Percentiles rank a stretch among this genome's conserved stretches.
Conservation (phyloP, 2,329 filamentous ascomycete genomes). For the Clonostachys rhizophaga region DNA sequence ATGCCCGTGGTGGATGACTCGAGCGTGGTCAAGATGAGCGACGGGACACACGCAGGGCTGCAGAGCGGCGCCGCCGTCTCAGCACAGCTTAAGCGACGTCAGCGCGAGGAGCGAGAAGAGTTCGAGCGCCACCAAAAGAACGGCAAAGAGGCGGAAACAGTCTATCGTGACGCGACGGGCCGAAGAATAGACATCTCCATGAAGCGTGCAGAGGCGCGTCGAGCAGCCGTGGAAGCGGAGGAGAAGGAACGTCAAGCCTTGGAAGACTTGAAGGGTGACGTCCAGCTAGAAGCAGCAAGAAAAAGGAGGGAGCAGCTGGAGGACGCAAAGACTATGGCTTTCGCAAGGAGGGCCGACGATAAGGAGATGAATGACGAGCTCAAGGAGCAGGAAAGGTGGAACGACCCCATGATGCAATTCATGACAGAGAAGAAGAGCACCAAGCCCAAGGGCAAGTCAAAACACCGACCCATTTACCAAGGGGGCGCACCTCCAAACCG, state of each 20-base stretch:
- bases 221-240: conserved; percentile 59
- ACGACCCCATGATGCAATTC: conserved; percentile 87
- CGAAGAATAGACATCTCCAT: conserved; percentile 90
- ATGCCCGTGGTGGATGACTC: conserved; percentile 40
- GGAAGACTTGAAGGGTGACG: conserved; percentile 76
- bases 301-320: conserved; percentile 63
- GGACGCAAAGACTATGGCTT: conserved; percentile 76
- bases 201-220: conserved; percentile 82
- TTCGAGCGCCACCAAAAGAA: conserved; percentile 38
- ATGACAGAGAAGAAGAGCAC: conserved; percentile 44
- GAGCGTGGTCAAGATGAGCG: conserved; percentile 68
- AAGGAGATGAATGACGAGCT: conserved; percentile 80
- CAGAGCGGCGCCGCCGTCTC: conserved; percentile 79
- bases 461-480: conserved; percentile 63
- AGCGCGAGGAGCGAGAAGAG: conserved; percentile 55
- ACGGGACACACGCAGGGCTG: conserved; percentile 81
- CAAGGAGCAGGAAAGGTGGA: conserved; percentile 76
- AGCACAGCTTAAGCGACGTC: conserved; percentile 61
- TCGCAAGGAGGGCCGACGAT: conserved; percentile 82
- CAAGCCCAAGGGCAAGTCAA: conserved; percentile 22
- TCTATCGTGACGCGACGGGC: conserved; percentile 92
- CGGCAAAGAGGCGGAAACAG: conserved; percentile 66
- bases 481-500: conserved; percentile 84
- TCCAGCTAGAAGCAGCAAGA: conserved; percentile 68
- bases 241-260: conserved; percentile 65